Evolutionary conservation across 768 basidiomycete genomes (phyloP).

Genomic region (Pleurotus eryngii): DNA sequence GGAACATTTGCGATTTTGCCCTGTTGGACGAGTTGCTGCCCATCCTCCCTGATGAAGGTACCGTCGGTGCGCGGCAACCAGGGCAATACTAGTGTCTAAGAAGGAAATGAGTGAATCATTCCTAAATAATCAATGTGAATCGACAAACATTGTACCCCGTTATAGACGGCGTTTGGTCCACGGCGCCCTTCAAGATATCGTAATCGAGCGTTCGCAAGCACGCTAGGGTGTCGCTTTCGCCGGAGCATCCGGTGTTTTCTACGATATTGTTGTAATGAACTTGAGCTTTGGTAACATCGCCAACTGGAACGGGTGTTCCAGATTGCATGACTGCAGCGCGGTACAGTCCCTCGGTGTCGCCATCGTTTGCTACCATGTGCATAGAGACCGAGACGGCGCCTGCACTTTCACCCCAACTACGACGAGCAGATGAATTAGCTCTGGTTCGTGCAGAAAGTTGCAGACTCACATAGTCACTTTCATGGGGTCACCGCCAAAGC

Average conservation of each 20-base stretch:
- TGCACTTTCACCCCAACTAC: conserved; percentile 53
- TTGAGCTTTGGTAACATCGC: conserved; percentile 42
- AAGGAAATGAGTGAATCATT: not conserved
- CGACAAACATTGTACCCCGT: conserved; percentile 39
- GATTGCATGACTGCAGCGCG: conserved; percentile 51
- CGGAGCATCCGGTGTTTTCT: conserved; percentile 35
- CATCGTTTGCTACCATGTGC: conserved; percentile 47
- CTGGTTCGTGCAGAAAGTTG: not conserved
- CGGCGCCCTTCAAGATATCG: conserved; percentile 34
- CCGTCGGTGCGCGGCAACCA: conserved; percentile 53
- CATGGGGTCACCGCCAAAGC: conserved; percentile 56
- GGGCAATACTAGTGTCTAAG: conserved; percentile 38
- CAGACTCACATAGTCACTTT: conserved; percentile 46
- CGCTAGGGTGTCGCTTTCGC: conserved; percentile 35
- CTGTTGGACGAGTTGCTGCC: conserved; percentile 37
- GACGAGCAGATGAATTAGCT: not conserved
- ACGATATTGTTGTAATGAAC: conserved; percentile 43
- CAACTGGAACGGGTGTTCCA: conserved; percentile 44
- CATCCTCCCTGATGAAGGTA: conserved; percentile 39
- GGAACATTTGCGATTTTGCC: conserved; percentile 47
- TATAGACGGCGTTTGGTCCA: conserved; percentile 39
- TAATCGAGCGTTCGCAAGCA: conserved; percentile 42
- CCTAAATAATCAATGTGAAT: not conserved
- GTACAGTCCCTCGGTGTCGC: conserved; percentile 44
- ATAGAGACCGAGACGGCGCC: conserved; percentile 52